A percentile compares a stretch with the other conserved stretches of the same genome.
Conservation (phyloP, 495 filamentous ascomycete genomes). For the Penicillium goetzii region DNA sequence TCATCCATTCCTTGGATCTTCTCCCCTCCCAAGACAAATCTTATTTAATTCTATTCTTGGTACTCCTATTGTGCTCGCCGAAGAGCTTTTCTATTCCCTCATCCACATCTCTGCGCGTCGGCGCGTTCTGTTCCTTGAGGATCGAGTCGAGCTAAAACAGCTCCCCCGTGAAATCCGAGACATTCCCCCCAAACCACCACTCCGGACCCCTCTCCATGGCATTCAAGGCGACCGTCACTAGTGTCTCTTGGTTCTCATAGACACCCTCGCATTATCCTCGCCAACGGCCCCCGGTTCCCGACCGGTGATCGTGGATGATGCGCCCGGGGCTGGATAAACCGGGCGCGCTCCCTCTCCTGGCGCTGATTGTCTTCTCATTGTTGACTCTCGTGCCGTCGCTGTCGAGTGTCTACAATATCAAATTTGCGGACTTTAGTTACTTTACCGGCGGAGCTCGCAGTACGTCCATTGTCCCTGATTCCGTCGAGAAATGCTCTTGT, state of each 20-base stretch:
- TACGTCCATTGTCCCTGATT: slow-evolving; percentile 25
- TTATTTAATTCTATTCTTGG: neutral
- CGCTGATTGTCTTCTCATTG: slow-evolving; percentile 42
- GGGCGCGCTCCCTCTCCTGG: slow-evolving; percentile 46
- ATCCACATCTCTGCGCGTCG: slow-evolving; percentile 6
- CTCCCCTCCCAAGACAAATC: slow-evolving; percentile 8
- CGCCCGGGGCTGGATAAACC: slow-evolving; percentile 45
- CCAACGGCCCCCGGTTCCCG: slow-evolving; percentile 11
- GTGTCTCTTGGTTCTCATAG: slow-evolving; percentile 11
- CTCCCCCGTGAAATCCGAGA: slow-evolving; percentile 13
- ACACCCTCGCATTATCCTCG: slow-evolving; percentile 11
- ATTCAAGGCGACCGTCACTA: slow-evolving; percentile 13
- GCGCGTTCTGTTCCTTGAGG: slow-evolving; percentile 15
- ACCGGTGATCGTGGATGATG: slow-evolving; percentile 38
- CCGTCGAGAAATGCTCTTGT: neutral
- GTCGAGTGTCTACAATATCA: slow-evolving; percentile 37
- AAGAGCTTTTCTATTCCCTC: neutral
- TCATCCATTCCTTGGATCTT: slow-evolving; percentile 5
- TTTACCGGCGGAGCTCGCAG: slow-evolving; percentile 30
- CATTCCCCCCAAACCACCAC: slow-evolving; percentile 7
- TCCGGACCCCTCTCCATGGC: slow-evolving; percentile 23
- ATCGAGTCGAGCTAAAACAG: neutral
- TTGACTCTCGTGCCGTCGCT: slow-evolving; percentile 44
- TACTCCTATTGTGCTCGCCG: neutral
- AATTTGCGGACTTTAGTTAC: slow-evolving; percentile 38